Base-by-base conservation (phyloP, 2,329 filamentous ascomycete species). In the Colletotrichum sp. region DNA sequence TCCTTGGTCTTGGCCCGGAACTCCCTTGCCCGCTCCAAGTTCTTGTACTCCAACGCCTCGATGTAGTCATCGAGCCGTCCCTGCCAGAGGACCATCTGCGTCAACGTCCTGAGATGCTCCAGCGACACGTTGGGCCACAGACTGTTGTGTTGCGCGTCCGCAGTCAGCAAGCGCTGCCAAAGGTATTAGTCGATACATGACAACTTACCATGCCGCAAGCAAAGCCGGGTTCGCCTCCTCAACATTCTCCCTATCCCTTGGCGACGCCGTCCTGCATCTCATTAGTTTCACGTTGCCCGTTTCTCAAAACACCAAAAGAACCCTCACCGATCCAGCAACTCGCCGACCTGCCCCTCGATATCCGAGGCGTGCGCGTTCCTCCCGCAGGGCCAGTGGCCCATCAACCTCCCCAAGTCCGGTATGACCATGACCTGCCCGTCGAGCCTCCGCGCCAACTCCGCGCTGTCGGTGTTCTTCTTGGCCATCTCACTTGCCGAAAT, bases 51-150 rank as follows among this genome's bases (percentile, higher is more conserved):
- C n/a, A 71, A 43, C n/a, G 31, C 18, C 38, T 75, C 74, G 16
- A 75, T 70, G 64, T 68, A 43, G 54, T 75, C 74, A 58, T 75
- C 74, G 38, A 75, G 71, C 13, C 57, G 43, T 12, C 74, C 74
- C 54, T 74, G 72, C 74, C 74, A 75, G 21, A 74, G 63, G 33
- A 75, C 64, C 66, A 71, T 71, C 36, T 65, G 16, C 11, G 72
- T 58, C 38, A 75, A 33, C 4, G 65, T 63, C 21, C 21, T 24
- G 11, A 75, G 67, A 31, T 66, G 58, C 13, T 71, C 59, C 29
- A 29, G 29, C 16, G 62, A 36, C 1, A 55, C 71, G 1, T 72
- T 29, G 13, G 74, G 74, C 74, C 74, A 75, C 29, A 74, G 43
- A n/a, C 74, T 75, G 51, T 71, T n/a, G 11, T 11, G 31, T 11